phyloP scores from a whole-genome alignment of 257 asterid species.

The Osmanthus fragrans region DNA sequence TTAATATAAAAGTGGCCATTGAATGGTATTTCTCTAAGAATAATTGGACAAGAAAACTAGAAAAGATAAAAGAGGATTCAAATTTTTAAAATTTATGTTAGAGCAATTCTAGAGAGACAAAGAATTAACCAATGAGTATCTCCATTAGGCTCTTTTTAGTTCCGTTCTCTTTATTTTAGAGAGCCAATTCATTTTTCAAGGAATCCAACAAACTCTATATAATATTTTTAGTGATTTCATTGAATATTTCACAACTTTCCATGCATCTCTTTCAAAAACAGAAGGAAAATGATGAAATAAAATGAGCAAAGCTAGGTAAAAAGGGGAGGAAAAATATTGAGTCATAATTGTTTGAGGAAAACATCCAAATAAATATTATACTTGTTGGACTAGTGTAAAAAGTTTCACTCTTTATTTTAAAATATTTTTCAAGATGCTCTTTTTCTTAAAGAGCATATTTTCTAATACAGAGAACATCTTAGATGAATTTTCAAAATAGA shows the following conservation, averaged over 20 bases:
- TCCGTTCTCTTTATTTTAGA: no score
- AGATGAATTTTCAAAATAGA: neutral
- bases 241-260: neutral
- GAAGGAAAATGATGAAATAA: neutral
- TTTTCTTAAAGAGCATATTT: neutral
- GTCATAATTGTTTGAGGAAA: neutral
- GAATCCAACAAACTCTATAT: neutral
- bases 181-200: neutral
- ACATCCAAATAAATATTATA: neutral
- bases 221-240: neutral
- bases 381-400: neutral
- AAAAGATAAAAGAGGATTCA: no score
- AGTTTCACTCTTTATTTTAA: neutral
- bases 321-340: neutral
- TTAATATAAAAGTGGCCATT: no score
- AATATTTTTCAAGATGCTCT: neutral
- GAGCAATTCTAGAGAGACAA: no score
- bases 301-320: neutral
- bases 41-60: no score
- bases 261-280: neutral
- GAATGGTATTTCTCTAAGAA: no score
- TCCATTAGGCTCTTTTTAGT: no score
- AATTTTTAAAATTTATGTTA: no score
- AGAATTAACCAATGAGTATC: no score
- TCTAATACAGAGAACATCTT: no score